Evolutionary conservation across 192 early-diverging fungal genomes (phyloP).

Genomic region (Cetraspora pellucida): DNA sequence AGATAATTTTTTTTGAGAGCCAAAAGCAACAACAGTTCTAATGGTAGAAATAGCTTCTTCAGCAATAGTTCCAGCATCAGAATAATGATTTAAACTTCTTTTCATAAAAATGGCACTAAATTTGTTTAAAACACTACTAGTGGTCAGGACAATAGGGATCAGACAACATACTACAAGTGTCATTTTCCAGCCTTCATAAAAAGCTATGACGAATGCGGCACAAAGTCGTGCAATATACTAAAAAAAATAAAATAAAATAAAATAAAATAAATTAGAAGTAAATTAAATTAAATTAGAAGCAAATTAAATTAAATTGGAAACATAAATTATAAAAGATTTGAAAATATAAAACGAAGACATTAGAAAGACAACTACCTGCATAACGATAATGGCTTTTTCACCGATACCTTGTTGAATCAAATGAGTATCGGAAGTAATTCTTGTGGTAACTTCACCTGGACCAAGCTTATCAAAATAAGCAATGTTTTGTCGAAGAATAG

Average conservation of each 20-base stretch:
- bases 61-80: conserved; percentile 68
- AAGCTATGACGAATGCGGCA: conserved; percentile 66
- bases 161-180: conserved; percentile 65
- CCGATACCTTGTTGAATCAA: conserved; percentile 88
- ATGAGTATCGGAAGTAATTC: conserved; percentile 86
- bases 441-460: conserved; percentile 79
- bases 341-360: too few species aligned
- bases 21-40: conserved; percentile 82
- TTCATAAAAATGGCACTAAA: conserved; percentile 49
- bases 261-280: background rate
- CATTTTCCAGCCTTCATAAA: conserved; percentile 60
- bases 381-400: conserved; percentile 65
- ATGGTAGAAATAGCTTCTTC: conserved; percentile 85
- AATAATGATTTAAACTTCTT: conserved; percentile 68
- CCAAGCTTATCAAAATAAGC: conserved; percentile 87
- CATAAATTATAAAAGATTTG: too few species aligned
- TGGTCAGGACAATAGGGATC: conserved; percentile 68
- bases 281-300: too few species aligned
- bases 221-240: conserved; percentile 60
- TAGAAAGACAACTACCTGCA: too few species aligned
- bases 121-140: conserved; percentile 64
- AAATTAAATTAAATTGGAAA: too few species aligned
- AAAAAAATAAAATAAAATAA: background rate
- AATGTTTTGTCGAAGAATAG: conserved; percentile 85
- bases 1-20: conserved; percentile 53